Percentiles rank a stretch among this genome's conserved stretches.
Conservation (phyloP, 768 basidiomycete species). For the Coprinopsis sp. region DNA sequence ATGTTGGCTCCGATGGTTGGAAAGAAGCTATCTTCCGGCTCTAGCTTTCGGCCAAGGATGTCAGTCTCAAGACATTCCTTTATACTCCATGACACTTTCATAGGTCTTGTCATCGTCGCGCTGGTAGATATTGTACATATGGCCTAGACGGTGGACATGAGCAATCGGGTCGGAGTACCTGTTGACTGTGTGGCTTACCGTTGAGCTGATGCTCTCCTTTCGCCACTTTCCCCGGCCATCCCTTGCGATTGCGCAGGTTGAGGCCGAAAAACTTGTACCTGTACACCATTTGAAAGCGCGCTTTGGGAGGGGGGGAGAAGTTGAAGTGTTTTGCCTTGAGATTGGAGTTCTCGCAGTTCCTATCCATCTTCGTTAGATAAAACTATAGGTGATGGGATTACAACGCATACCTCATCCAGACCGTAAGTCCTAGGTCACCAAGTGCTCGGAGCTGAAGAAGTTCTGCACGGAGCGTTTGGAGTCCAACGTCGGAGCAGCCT, state of each 20-base stretch:
- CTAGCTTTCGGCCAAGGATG: too few relatives aligned
- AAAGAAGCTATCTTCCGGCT: too few relatives aligned
- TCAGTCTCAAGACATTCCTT: too few relatives aligned
- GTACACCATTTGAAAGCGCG: neutral
- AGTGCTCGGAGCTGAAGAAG: slow-evolving; percentile 16
- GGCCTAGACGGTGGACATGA: slow-evolving; percentile 6
- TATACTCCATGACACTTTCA: too few relatives aligned
- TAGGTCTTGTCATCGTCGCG: slow-evolving; percentile 3
- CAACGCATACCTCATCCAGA: slow-evolving; percentile 17
- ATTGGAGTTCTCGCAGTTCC: too few relatives aligned
- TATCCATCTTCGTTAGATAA: too few relatives aligned
- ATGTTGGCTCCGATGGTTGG: too few relatives aligned
- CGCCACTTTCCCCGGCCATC: slow-evolving; percentile 8
- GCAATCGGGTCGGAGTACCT: neutral
- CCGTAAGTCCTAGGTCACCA: slow-evolving; percentile 8
- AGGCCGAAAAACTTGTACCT: neutral
- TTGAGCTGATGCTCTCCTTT: slow-evolving; percentile 10
- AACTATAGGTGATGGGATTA: neutral
- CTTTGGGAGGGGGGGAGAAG: neutral
- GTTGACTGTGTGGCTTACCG: slow-evolving; percentile 3
- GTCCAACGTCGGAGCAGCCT: too few relatives aligned
- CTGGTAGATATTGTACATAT: slow-evolving; percentile 12
- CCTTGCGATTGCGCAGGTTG: slow-evolving; percentile 12
- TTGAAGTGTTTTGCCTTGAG: too few relatives aligned
- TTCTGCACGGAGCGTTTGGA: slow-evolving; percentile 3